Conservation (phyloP, 768 basidiomycete species). For the Pleurotus tuber-regium region DNA sequence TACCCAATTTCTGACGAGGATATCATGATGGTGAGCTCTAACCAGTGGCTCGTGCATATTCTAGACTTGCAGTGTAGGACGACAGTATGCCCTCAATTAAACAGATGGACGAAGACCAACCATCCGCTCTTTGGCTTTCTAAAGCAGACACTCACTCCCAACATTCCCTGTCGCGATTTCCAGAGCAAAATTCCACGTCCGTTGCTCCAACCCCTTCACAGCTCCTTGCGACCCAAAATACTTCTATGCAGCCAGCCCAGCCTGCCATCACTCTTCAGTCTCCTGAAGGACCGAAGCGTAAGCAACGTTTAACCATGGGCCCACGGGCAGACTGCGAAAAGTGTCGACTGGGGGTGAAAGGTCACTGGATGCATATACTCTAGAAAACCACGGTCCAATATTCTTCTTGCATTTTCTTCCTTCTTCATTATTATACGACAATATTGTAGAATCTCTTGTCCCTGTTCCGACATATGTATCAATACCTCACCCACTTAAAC, state of each 20-base stretch:
- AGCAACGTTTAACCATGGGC: conserved; percentile 65
- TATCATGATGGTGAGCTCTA: conserved; percentile 1
- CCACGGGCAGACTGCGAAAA: conserved; percentile 68
- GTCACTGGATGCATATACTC: conserved; percentile 71
- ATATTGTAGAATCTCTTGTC: background rate
- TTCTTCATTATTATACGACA: background rate
- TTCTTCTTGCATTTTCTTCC: background rate
- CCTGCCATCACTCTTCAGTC: conserved; percentile 14
- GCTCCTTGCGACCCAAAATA: too few relatives aligned
- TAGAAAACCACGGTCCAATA: conserved; percentile 19
- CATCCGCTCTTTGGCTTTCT: conserved; percentile 19
- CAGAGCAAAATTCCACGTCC: too few relatives aligned
- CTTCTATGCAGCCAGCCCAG: too few relatives aligned
- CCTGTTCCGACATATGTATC: background rate
- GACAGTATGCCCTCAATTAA: background rate
- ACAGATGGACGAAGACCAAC: conserved; percentile 11
- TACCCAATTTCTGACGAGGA: conserved; percentile 5
- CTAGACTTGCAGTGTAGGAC: background rate
- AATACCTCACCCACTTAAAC: background rate
- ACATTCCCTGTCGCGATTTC: too few relatives aligned
- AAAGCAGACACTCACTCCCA: too few relatives aligned
- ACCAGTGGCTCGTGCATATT: background rate
- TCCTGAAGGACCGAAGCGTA: conserved; percentile 21
- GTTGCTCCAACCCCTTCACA: too few relatives aligned
- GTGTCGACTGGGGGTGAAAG: conserved; percentile 62